Evolutionary conservation across 306 rosid species (phyloP), one percentile per base, ranked within the genome.

Genomic region (Quercus aquifolioides): DNA sequence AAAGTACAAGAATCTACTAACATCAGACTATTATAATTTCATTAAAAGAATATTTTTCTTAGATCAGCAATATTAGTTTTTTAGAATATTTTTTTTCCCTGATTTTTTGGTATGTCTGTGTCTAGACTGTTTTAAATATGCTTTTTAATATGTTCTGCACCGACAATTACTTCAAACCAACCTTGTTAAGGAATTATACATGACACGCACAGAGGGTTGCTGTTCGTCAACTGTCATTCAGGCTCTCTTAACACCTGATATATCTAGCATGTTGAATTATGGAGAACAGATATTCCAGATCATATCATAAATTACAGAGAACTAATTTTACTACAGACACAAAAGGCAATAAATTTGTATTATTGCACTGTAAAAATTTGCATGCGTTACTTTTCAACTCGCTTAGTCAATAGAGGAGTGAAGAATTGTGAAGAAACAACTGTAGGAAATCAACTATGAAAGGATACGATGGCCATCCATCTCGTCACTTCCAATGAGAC

Each of bases 101-200:
- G n/a, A n/a, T n/a, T n/a, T n/a, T n/a, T n/a, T n/a, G n/a, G n/a
- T n/a, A n/a, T n/a, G n/a, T n/a, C n/a, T n/a, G n/a, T n/a, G n/a
- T n/a, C n/a, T n/a, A n/a, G n/a, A n/a, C n/a, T n/a, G n/a, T n/a
- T n/a, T n/a, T n/a, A n/a, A n/a, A n/a, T n/a, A n/a, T n/a, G n/a
- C n/a, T n/a, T 2, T 0, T 0, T 55, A n/a, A 35, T 28, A 76
- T 67, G 6, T 26, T 19, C 49, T 73, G 43, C 69, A 31, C 77
- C 33, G 78, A 67, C 46, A 51, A 26, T 25, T 76, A 71, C 72
- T 69, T 57, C 78, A 43, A 30, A 85, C 90, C 83, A 82, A 96
- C 99, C 97, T 93, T 74, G 97, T 83, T 75, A 96, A 83, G 69
- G 88, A 91, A 72, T 74, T 84, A 88, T 90, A 96, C 20, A 76